Conservation (phyloP, 139 green algal species). For the Pseudopediastrum boryanum region DNA sequence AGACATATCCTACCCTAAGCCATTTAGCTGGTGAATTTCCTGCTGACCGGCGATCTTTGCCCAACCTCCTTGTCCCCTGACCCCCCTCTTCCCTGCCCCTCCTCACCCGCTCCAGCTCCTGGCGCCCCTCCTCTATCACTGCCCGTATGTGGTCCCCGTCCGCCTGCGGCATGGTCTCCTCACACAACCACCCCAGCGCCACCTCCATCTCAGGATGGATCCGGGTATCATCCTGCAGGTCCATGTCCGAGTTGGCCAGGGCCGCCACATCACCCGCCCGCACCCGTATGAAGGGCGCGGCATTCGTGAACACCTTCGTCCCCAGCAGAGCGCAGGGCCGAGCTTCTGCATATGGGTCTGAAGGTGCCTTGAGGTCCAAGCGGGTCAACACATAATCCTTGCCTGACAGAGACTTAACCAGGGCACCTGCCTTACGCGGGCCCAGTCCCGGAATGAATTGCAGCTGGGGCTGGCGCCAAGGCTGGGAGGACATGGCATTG, state of each 20-base stretch:
- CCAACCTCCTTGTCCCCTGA: no score
- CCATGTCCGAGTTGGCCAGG: conserved; percentile 67
- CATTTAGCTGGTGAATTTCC: no score
- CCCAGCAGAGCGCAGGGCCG: neutral
- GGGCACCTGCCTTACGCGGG: conserved; percentile 80
- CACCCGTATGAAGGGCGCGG: conserved; percentile 72
- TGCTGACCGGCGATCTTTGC: no score
- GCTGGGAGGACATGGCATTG: conserved; percentile 72
- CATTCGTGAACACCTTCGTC: conserved; percentile 60
- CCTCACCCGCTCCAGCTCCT: no score
- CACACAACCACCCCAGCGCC: no score
- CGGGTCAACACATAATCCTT: conserved; percentile 37
- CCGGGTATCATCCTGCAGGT: conserved; percentile 82
- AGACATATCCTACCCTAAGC: no score
- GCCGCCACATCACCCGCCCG: conserved; percentile 46
- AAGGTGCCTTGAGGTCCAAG: conserved; percentile 18
- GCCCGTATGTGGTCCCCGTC: no score
- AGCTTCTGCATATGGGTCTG: neutral
- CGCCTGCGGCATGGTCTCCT: no score
- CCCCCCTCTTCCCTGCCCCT: no score
- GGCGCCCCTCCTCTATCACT: no score
- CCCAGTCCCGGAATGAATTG: conserved; percentile 89
- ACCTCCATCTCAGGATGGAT: conserved; percentile 71
- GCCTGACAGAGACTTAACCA: conserved; percentile 58
- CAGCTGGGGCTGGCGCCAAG: conserved; percentile 77